These are phyloP conservation scores for Clitopilus passeckerianus DNA, from an alignment of 768 basidiomycete genomes.

Conservation along the genomic window DNA sequence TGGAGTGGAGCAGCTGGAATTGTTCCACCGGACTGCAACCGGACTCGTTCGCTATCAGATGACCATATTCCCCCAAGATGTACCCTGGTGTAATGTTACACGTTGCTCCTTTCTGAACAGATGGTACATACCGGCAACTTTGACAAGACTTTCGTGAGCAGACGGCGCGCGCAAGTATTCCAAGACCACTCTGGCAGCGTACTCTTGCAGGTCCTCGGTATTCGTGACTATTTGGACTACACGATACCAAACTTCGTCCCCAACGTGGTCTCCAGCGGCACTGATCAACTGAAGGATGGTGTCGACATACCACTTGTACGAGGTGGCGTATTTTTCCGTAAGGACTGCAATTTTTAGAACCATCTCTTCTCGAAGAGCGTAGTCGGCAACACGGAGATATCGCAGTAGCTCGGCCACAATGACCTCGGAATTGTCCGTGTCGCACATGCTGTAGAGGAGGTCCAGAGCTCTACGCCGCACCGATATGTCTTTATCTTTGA, in stretches of 20 bases:
- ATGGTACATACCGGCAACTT: slow-evolving; percentile 75
- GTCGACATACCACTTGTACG: slow-evolving; percentile 99
- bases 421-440: slow-evolving; percentile 91
- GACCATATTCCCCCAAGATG: slow-evolving; percentile 96
- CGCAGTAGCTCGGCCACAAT: slow-evolving; percentile 94
- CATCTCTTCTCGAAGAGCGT: slow-evolving; percentile 96
- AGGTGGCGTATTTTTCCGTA: slow-evolving; percentile 97
- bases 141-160: slow-evolving; percentile 90
- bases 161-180: slow-evolving; percentile 83
- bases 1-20: slow-evolving; percentile 88
- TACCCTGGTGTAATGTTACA: slow-evolving; percentile 53
- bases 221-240: slow-evolving; percentile 98
- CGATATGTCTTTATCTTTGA: slow-evolving; percentile 96
- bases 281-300: slow-evolving; percentile 95
- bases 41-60: slow-evolving; percentile 91
- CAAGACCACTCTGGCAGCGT: slow-evolving; percentile 90
- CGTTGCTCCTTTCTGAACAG: neutral
- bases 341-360: slow-evolving; percentile 97
- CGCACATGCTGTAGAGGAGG: slow-evolving; percentile 98
- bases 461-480: slow-evolving; percentile 93
- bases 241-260: slow-evolving; percentile 99
- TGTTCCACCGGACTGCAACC: slow-evolving; percentile 95
- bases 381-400: slow-evolving; percentile 95
- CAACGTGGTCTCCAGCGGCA: slow-evolving; percentile 96
- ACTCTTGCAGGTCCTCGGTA: slow-evolving; percentile 95